phyloP scores from a whole-genome alignment of 2,329 filamentous ascomycete species.

The Cryphonectria naterciae region DNA sequence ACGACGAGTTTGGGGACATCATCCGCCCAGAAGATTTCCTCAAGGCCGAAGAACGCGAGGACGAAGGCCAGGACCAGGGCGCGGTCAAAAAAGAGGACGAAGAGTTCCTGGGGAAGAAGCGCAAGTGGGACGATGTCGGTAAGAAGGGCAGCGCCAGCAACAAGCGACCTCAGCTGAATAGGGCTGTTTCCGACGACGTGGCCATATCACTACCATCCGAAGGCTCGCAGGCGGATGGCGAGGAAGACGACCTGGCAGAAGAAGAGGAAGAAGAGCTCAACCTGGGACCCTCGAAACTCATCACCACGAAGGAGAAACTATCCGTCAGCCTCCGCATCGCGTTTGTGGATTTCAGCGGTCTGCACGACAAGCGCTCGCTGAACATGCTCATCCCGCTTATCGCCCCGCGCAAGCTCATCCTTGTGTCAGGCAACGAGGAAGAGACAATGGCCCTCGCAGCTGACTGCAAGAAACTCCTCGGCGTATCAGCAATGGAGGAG shows the following conservation, averaged over 20 bases:
- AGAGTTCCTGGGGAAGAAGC: slow-evolving; percentile 82
- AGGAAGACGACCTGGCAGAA: slow-evolving; percentile 63
- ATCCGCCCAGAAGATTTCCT: slow-evolving; percentile 95
- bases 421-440: slow-evolving; percentile 78
- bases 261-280: slow-evolving; percentile 55
- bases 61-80: slow-evolving; percentile 67
- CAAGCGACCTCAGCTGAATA: slow-evolving; percentile 62
- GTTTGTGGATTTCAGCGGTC: slow-evolving; percentile 87
- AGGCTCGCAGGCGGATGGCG: slow-evolving; percentile 46
- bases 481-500: slow-evolving; percentile 46
- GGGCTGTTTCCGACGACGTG: slow-evolving; percentile 50
- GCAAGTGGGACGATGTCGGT: slow-evolving; percentile 83
- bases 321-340: slow-evolving; percentile 75
- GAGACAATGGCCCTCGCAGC: slow-evolving; percentile 80
- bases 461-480: slow-evolving; percentile 74
- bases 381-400: slow-evolving; percentile 96
- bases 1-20: slow-evolving; percentile 86
- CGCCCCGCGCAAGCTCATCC: slow-evolving; percentile 88
- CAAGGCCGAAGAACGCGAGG: slow-evolving; percentile 86
- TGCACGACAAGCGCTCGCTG: slow-evolving; percentile 91
- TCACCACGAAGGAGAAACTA: slow-evolving; percentile 66
- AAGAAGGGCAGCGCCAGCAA: slow-evolving; percentile 50
- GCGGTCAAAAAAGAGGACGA: slow-evolving; percentile 55
- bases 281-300: slow-evolving; percentile 74
- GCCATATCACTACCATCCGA: slow-evolving; percentile 43